A percentile compares a stretch with the other conserved stretches of the same genome.
phyloP scores from a whole-genome alignment of 352 stramenopile species.

The Pythium utonaiense region DNA sequence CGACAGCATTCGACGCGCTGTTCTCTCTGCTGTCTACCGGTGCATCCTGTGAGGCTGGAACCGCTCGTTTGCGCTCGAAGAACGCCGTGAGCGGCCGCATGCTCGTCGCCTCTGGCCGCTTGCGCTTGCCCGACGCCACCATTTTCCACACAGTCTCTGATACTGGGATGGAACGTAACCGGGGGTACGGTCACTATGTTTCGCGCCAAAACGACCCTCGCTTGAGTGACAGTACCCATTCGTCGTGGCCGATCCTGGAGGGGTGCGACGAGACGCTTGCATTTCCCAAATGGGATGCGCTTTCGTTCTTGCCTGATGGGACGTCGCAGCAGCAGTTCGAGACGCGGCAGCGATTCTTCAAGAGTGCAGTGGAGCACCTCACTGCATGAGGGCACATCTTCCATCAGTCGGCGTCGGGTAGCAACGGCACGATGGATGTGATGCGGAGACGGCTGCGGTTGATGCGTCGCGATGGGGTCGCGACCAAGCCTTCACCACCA shows the following conservation, averaged over 20 bases:
- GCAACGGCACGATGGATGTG: slow-evolving; percentile 8
- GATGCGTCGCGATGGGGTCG: slow-evolving; percentile 8
- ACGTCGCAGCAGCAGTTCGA: no score
- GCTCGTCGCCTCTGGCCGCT: slow-evolving; percentile 18
- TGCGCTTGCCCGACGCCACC: slow-evolving; percentile 19
- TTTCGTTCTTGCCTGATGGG: no score
- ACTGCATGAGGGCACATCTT: neutral
- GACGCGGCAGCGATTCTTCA: no score
- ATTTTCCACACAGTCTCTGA: neutral
- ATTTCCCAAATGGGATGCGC: neutral
- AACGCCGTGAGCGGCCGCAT: slow-evolving; percentile 56
- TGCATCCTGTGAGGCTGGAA: slow-evolving; percentile 13
- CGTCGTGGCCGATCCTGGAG: neutral
- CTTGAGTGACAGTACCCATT: neutral
- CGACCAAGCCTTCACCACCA: neutral
- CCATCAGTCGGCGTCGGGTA: neutral
- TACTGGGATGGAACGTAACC: neutral
- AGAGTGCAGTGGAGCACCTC: no score
- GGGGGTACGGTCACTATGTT: neutral
- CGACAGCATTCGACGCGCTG: neutral
- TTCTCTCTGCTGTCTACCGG: neutral
- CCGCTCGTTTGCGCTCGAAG: slow-evolving; percentile 54
- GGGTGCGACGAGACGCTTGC: neutral
- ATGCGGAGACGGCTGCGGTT: slow-evolving; percentile 9
- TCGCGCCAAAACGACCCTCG: slow-evolving; percentile 1